Evolutionary conservation across 108 stramenopile genomes (phyloP).

Genomic region (Pseudonitzschia multiseries): DNA sequence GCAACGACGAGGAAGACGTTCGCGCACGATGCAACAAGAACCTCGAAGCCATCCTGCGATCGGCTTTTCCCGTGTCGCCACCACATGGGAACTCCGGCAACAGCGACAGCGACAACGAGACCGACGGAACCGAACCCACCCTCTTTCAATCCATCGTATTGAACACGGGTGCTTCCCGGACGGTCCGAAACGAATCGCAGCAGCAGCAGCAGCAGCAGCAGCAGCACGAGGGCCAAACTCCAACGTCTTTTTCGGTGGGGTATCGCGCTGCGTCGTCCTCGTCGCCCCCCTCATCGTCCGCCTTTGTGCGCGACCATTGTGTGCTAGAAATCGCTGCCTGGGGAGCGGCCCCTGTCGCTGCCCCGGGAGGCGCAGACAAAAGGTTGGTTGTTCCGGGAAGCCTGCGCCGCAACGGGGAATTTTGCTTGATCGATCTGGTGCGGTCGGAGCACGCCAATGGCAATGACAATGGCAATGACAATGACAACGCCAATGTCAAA

Average conservation of each 20-base stretch:
- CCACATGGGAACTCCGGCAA: constrained; percentile 15
- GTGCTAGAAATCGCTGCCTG: constrained; percentile 45
- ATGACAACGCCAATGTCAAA: not conserved
- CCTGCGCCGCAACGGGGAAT: constrained; percentile 51
- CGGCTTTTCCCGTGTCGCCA: not conserved
- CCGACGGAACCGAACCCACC: not conserved
- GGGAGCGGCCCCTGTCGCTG: not conserved
- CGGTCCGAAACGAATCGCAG: no score
- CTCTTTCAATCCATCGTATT: not conserved
- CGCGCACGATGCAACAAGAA: not conserved
- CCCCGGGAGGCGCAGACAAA: constrained; percentile 5
- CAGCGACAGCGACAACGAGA: constrained; percentile 19
- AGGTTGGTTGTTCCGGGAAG: constrained; percentile 51
- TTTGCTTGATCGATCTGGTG: constrained; percentile 43
- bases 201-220: no score
- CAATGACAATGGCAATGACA: not conserved
- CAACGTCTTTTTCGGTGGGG: no score
- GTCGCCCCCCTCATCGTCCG: not conserved
- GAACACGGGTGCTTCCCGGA: not conserved
- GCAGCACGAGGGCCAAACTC: no score
- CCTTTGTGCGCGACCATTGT: constrained; percentile 33
- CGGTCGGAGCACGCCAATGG: not conserved
- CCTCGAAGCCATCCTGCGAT: not conserved
- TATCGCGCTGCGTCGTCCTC: not conserved
- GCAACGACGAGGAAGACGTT: not conserved